Evolutionary conservation across 805 yeast genomes (phyloP), one percentile per base, ranked within the genome.

Genomic region (Clavispora santaluciae): DNA sequence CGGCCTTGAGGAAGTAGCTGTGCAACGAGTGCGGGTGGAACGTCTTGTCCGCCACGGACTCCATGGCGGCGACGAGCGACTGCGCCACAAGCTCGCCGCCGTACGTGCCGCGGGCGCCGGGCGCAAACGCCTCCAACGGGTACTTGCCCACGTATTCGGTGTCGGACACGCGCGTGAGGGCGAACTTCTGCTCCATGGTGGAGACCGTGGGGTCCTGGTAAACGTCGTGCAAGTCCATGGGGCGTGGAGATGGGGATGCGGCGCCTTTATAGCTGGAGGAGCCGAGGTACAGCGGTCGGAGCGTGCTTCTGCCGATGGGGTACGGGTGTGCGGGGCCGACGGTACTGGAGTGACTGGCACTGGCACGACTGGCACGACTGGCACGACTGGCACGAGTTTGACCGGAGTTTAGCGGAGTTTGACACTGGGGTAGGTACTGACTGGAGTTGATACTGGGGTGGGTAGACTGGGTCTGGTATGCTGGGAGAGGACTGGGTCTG

Each of bases 81-180:
- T 59, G 64, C 15, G 51, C 44, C 10, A 57, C 50, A 26, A 57
- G 47, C 41, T 60, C 65, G 3, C 64, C 65, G 4, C 65, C 65
- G 33, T 55, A 60, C 1, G 56, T 52, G 2, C 65, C 65, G 18
- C 65, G 41, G 13, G 50, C 50, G 4, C 44, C 60, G 9, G 40
- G 42, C 6, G 40, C 39, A 33, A 54, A 50, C 8, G 55, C 48
- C 39, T 59, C 55, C 41, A 59, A 49, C 4, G 62, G 63, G 41
- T 57, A 49, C 21, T 54, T 53, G 5, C 61, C 63, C n/a, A 41
- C 34, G 21, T 43, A 51, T 11, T 46, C 46, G n/a, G 47, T 40
- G n/a, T 43, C 47, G 10, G 44, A 48, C 15, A 31, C 37, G 10
- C 41, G 42, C 11, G 39, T 33, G n/a, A 51, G 26, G 9, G 40